phyloP scores from a whole-genome alignment of 306 rosid species.

The cucumber (Cucumis sativus) region Cucumber_9930_V3 NC_026657.2:5871001-5871500 shows the following conservation, averaged over 20 bases:
- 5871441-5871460: conserved; percentile 91
- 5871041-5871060: neutral
- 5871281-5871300: conserved; percentile 88
- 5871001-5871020: neutral
- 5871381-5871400: conserved; percentile 69
- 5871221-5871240: conserved; percentile 83
- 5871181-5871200: conserved; percentile 93
- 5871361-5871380: conserved; percentile 27
- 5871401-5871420: conserved; percentile 69
- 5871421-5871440: conserved; percentile 60
- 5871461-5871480: conserved; percentile 69
- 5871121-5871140: conserved; percentile 79
- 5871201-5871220: conserved; percentile 87
- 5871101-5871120: conserved; percentile 65
- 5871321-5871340: neutral
- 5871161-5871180: conserved; percentile 87
- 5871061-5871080: neutral
- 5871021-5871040: neutral
- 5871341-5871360: neutral
- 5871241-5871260: conserved; percentile 90
- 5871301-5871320: conserved; percentile 38
- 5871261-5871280: conserved; percentile 88
- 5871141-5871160: conserved; percentile 97
- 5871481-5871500: conserved; percentile 82
- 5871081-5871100: neutral